Evolutionary conservation across 495 filamentous ascomycete genomes (phyloP), one percentile per base, ranked within the genome.

Genomic region (Penicillium dipodomyicola): DNA sequence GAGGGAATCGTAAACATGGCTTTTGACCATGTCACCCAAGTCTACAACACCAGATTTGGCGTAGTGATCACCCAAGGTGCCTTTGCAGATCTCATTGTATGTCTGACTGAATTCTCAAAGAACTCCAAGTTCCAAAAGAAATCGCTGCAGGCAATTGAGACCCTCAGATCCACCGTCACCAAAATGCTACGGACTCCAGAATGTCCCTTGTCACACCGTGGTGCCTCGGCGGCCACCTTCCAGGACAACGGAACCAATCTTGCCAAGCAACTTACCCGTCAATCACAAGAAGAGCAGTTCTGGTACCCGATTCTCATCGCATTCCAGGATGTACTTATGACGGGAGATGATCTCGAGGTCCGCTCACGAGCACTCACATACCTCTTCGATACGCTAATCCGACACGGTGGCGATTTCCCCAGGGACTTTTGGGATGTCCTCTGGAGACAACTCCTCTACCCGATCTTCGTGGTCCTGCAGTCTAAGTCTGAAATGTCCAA

Each of bases 291-390:
- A 65, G 95, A 97, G 67, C 93, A 96, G 37, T 99, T 90, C 72
- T 99, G 94, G 94, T 97, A 97, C 61, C 94, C 94, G 0, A 88
- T 99, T 29, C 80, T 99, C 12, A 97, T 97, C 68, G 92, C 95
- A 6, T 97, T 97, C 77, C 94, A 99, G 71, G 94, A 99, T 72
- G 92, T 97, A 20, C 77, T 99, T 20, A 99, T 99, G 94, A 99
- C 94, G 29, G 94, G 94, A 3, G 94, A 97, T 69, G 94, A 99
- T 67, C 81, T 99, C n/a, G 94, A 99, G 68, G 92, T 96, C 44
- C 85, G 94, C 59, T 96, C 92, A 30, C 74, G 82, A 58, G 94
- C 94, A 5, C 82, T 97, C 43, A 93, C 89, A 52, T 97, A 97
- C 70, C 87, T 99, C 49, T 99, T 99, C 58, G 93, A 97, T 41